Percentiles rank a stretch among this genome's conserved stretches.
Evolutionary conservation across 495 filamentous ascomycete genomes (phyloP).

Genomic region (Wilcoxina mikolae): DNA sequence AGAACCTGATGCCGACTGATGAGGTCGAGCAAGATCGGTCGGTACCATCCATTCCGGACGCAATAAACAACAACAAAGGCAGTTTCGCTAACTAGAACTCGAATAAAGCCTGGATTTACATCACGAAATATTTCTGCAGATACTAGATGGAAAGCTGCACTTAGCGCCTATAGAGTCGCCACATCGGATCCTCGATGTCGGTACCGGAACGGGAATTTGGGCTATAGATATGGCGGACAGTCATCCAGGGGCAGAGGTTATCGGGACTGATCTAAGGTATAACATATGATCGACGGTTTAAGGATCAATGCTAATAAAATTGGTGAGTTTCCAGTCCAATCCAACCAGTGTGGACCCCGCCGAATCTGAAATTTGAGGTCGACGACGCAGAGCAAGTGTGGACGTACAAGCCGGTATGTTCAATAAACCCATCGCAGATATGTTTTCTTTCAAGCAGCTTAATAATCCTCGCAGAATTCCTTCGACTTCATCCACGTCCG

Average conservation of each 20-base stretch:
- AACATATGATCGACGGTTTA: conserved; percentile 17
- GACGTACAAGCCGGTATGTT: conserved; percentile 35
- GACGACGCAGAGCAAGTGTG: conserved; percentile 37
- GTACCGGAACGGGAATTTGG: conserved; percentile 46
- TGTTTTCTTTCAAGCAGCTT: conserved; percentile 5
- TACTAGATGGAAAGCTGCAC: conserved; percentile 43
- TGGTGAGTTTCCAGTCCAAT: conserved; percentile 36
- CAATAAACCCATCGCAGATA: conserved; percentile 25
- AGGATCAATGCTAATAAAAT: neutral
- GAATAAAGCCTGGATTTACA: conserved; percentile 34
- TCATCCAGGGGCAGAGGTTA: conserved; percentile 34
- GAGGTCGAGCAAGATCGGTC: conserved; percentile 27
- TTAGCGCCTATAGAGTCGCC: conserved; percentile 43
- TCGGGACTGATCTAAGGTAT: conserved; percentile 50
- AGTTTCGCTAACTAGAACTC: neutral
- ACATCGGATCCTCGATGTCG: conserved; percentile 51
- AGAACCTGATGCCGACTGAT: conserved; percentile 42
- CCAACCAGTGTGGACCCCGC: conserved; percentile 37
- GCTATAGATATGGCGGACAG: conserved; percentile 39
- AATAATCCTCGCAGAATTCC: conserved; percentile 18
- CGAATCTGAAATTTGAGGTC: conserved; percentile 34
- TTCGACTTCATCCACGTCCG: conserved; percentile 46
- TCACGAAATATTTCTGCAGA: conserved; percentile 35
- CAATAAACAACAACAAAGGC: no score
- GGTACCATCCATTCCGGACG: neutral